Percentiles rank a stretch among this genome's conserved stretches.
These are phyloP conservation scores for Phaeosphaeria sp. DNA, from an alignment of 2,329 filamentous ascomycete genomes.

Conservation along the genomic window DNA sequence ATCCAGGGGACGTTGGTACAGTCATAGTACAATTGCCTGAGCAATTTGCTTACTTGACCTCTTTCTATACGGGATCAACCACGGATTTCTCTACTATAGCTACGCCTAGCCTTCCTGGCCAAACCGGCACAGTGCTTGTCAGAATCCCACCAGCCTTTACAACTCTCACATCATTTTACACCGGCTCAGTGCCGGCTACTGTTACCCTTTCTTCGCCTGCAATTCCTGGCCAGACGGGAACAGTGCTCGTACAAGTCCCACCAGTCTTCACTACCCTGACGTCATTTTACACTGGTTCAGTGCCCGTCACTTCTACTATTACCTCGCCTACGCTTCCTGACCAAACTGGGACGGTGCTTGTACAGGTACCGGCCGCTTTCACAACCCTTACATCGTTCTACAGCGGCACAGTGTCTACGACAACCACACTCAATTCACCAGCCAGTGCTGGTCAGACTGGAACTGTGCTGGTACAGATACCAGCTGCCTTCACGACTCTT, in stretches of 20 bases:
- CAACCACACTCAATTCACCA: neutral
- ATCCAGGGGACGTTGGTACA: neutral
- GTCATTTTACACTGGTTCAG: neutral
- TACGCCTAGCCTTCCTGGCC: neutral
- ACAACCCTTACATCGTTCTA: neutral
- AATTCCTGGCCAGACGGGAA: conserved; percentile 1
- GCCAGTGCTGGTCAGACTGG: neutral
- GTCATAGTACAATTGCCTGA: neutral
- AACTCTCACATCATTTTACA: neutral
- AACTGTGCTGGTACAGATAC: too few relatives aligned
- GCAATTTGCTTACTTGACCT: neutral
- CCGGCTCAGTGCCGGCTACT: neutral
- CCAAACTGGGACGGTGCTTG: neutral
- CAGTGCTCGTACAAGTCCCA: neutral
- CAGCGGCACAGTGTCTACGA: neutral
- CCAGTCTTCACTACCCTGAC: neutral
- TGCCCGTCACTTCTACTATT: neutral
- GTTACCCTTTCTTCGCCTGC: neutral
- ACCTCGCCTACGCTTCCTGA: neutral
- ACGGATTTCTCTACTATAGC: neutral
- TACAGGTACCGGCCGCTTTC: neutral
- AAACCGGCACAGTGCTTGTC: conserved; percentile 1
- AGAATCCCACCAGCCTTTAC: neutral
- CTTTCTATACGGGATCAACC: neutral
- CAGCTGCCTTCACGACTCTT: too few relatives aligned